phyloP scores from a whole-genome alignment of 2,329 filamentous ascomycete species.

The Trichoderma koningii region DNA sequence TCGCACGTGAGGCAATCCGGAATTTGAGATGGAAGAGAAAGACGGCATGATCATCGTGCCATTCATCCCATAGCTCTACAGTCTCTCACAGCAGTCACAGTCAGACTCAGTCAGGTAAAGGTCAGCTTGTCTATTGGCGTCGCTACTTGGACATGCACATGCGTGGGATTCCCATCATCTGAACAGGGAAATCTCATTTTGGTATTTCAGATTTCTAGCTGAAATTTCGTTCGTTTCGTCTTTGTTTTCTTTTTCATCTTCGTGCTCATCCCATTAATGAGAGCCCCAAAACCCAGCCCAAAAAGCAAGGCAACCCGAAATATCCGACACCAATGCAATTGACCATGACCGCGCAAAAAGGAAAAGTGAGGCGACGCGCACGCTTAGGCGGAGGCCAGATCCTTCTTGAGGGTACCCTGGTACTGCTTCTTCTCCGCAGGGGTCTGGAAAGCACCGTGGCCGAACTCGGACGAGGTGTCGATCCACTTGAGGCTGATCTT shows the following conservation, averaged over 20 bases:
- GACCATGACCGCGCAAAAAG: constrained; percentile 46
- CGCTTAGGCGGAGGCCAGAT: constrained; percentile 57
- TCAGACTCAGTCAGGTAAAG: background rate
- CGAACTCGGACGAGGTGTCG: constrained; percentile 99
- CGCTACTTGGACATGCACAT: constrained; percentile 22
- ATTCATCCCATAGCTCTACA: too few species aligned
- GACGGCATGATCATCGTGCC: background rate
- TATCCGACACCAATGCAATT: constrained; percentile 60
- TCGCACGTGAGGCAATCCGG: background rate
- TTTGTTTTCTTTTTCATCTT: constrained; percentile 33
- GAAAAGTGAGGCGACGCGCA: constrained; percentile 39
- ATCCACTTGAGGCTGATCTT: constrained; percentile 99
- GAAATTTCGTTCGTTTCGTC: constrained; percentile 35
- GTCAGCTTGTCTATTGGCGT: constrained; percentile 19
- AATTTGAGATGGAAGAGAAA: background rate
- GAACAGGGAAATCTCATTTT: constrained; percentile 41
- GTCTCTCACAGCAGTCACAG: background rate
- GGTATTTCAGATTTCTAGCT: constrained; percentile 42
- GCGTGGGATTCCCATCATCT: constrained; percentile 21
- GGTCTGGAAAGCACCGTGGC: constrained; percentile 99
- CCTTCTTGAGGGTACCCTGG: constrained; percentile 99
- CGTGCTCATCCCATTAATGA: constrained; percentile 42
- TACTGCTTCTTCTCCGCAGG: constrained; percentile 96
- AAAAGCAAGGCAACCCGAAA: constrained; percentile 42
- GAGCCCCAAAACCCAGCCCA: constrained; percentile 40